These are phyloP conservation scores for Lignosus rhinocerotis DNA, from an alignment of 1,284 basidiomycete genomes.

Conservation along the genomic window DNA sequence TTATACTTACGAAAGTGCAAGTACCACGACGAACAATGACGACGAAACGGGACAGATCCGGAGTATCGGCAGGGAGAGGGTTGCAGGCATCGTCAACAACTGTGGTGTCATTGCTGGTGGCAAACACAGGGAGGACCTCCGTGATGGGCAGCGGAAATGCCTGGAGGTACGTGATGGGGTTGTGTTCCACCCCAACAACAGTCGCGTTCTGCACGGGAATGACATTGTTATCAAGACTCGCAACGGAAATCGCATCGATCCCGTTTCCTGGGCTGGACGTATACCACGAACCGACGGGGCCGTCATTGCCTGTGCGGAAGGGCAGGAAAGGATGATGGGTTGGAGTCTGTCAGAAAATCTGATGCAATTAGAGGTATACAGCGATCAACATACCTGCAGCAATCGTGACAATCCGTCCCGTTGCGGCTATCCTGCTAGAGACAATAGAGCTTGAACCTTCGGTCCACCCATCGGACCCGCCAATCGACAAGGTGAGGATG, in stretches of 20 bases:
- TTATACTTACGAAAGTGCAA: constrained; percentile 45
- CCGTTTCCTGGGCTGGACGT: constrained; percentile 49
- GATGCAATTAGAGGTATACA: neutral
- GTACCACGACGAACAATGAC: constrained; percentile 54
- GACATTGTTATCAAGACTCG: constrained; percentile 49
- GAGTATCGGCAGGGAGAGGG: constrained; percentile 51
- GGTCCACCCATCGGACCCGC: constrained; percentile 62
- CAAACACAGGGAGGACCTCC: constrained; percentile 42
- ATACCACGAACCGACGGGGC: constrained; percentile 48
- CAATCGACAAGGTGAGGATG: constrained; percentile 65
- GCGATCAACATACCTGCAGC: constrained; percentile 38
- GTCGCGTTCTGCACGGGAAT: constrained; percentile 42
- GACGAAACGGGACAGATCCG: constrained; percentile 49
- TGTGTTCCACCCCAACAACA: constrained; percentile 40
- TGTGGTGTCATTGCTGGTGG: constrained; percentile 44
- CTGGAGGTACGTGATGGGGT: constrained; percentile 44
- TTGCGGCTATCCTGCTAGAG: constrained; percentile 51
- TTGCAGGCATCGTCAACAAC: constrained; percentile 53
- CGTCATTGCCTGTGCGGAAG: constrained; percentile 33
- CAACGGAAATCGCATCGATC: constrained; percentile 50
- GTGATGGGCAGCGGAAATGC: constrained; percentile 40
- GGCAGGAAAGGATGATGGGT: neutral
- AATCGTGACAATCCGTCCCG: constrained; percentile 55
- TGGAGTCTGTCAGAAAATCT: neutral
- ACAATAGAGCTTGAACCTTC: constrained; percentile 51